Percentiles rank a stretch among this genome's conserved stretches.
Evolutionary conservation across 768 basidiomycete genomes (phyloP).

Genomic region (Candolleomyces efflorescens): DNA sequence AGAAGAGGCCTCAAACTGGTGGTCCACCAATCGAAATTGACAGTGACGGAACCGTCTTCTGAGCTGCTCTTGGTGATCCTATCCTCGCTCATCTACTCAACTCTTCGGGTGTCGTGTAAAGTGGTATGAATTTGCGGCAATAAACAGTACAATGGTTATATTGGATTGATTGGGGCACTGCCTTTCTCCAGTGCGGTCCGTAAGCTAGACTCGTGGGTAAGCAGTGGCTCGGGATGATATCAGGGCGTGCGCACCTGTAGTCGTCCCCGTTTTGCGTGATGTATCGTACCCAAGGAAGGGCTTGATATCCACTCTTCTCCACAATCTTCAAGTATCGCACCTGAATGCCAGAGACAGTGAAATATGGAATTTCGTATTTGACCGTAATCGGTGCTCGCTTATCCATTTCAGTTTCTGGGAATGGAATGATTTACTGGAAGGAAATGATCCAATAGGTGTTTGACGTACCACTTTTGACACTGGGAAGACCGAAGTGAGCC

Average conservation of each 20-base stretch:
- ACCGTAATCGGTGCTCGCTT: conserved; percentile 94
- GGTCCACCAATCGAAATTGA: conserved; percentile 86
- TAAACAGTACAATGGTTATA: neutral
- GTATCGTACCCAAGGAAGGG: conserved; percentile 93
- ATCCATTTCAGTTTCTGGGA: conserved; percentile 67
- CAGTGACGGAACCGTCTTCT: conserved; percentile 84
- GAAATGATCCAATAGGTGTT: neutral
- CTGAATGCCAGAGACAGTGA: conserved; percentile 96
- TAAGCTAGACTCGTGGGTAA: conserved; percentile 37
- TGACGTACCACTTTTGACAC: conserved; percentile 82
- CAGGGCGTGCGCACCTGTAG: conserved; percentile 55
- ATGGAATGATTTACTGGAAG: neutral
- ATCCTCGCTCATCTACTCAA: neutral
- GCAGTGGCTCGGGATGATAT: neutral
- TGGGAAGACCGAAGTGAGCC: conserved; percentile 95
- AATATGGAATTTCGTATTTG: conserved; percentile 98
- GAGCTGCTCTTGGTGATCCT: neutral
- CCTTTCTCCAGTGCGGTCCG: conserved; percentile 68
- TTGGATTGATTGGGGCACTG: conserved; percentile 10
- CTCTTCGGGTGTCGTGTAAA: neutral
- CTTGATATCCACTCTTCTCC: conserved; percentile 97
- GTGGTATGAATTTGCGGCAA: neutral
- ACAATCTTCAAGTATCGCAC: conserved; percentile 98
- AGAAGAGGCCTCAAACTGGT: conserved; percentile 64
- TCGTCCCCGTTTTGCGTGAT: conserved; percentile 91